Conservation (phyloP, 495 filamentous ascomycete species). For the Geopyxis carbonaria region DNA sequence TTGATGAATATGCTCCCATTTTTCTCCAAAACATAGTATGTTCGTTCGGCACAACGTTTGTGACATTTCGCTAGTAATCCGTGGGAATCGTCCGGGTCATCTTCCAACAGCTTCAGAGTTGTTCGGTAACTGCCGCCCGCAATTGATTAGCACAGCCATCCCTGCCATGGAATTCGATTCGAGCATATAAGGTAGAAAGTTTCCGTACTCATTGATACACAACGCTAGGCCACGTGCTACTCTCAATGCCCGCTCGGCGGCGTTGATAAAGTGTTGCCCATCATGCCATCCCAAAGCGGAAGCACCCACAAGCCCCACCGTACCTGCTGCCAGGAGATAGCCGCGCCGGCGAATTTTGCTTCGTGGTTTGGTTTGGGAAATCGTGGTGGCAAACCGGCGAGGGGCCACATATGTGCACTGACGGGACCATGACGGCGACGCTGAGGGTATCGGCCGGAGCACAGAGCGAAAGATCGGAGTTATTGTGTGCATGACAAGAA, state of each 20-base stretch:
- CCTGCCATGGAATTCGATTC: neutral
- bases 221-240: conserved; percentile 60
- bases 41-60: conserved; percentile 75
- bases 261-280: conserved; percentile 52
- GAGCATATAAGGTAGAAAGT: neutral
- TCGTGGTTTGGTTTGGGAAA: neutral
- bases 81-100: conserved; percentile 43
- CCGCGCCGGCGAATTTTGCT: conserved; percentile 3
- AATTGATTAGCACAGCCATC: conserved; percentile 5
- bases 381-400: neutral
- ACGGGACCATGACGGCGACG: too few relatives aligned
- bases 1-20: conserved; percentile 99
- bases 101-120: conserved; percentile 46
- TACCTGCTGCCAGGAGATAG: conserved; percentile 37
- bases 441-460: too few relatives aligned
- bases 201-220: conserved; percentile 76
- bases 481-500: too few relatives aligned
- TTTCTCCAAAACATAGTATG: conserved; percentile 70
- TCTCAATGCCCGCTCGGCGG: conserved; percentile 58
- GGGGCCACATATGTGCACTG: too few relatives aligned
- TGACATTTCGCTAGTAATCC: conserved; percentile 66
- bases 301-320: conserved; percentile 46
- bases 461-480: too few relatives aligned
- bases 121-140: conserved; percentile 51
- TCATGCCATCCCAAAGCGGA: conserved; percentile 27